Conservation (phyloP, 2,329 filamentous ascomycete genomes). For the Fusarium zealandicum region DNA sequence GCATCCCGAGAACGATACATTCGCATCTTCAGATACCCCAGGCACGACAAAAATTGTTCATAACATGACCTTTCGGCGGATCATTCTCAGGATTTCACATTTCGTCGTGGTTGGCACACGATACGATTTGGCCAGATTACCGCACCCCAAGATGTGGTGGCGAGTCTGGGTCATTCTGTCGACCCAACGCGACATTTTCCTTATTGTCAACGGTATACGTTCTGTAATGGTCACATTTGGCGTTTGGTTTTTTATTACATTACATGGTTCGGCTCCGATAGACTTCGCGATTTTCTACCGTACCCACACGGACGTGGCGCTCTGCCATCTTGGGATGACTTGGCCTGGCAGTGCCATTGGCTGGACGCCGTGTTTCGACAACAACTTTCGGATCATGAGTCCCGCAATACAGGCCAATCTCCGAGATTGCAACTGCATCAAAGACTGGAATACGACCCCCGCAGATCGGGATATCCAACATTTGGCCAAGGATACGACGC, state of each 20-base stretch:
- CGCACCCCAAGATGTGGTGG: neutral
- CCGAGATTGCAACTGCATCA: too few relatives aligned
- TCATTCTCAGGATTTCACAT: constrained; percentile 39
- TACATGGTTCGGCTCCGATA: constrained; percentile 40
- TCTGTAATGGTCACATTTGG: constrained; percentile 48
- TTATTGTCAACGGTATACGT: constrained; percentile 40
- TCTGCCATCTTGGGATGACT: constrained; percentile 5
- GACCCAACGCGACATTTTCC: constrained; percentile 16
- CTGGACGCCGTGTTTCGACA: neutral
- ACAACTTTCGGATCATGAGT: neutral
- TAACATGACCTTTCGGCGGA: constrained; percentile 41
- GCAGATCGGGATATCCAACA: too few relatives aligned
- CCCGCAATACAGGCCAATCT: too few relatives aligned
- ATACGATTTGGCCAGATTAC: constrained; percentile 11
- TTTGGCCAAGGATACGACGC: too few relatives aligned
- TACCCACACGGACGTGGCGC: constrained; percentile 20
- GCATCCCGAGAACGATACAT: constrained; percentile 46
- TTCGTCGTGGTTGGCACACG: constrained; percentile 20
- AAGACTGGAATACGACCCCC: too few relatives aligned
- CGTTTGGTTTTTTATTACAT: constrained; percentile 40
- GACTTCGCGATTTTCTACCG: constrained; percentile 35
- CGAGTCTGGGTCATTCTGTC: neutral
- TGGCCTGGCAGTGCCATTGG: neutral
- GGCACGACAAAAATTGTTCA: constrained; percentile 48
- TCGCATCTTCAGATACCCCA: constrained; percentile 52